Evolutionary conservation across 768 basidiomycete genomes (phyloP).

Genomic region (Tricholoma flavovirens): DNA sequence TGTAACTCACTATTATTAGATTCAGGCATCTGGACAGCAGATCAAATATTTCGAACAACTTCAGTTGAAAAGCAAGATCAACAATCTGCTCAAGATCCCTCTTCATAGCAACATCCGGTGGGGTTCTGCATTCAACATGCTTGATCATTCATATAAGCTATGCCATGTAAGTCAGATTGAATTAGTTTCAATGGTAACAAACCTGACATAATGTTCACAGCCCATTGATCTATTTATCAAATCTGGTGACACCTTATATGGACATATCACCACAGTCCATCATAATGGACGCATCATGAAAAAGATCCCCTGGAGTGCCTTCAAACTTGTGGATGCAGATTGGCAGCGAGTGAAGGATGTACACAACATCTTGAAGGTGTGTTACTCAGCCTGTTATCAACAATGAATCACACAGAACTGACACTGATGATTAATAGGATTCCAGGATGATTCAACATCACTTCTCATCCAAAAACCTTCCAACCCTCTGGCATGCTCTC

Average conservation of each 20-base stretch:
- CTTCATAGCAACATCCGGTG: conserved; percentile 14
- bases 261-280: conserved; percentile 8
- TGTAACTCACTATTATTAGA: conserved; percentile 10
- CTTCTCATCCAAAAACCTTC: conserved; percentile 19
- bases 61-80: conserved; percentile 9
- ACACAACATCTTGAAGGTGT: conserved; percentile 3
- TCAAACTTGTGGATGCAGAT: not conserved
- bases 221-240: conserved; percentile 8
- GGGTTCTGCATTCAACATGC: conserved; percentile 1
- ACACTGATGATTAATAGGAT: conserved; percentile 11
- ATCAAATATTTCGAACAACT: conserved; percentile 19
- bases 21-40: conserved; percentile 3
- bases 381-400: not conserved
- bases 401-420: no score
- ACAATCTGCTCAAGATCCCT: conserved; percentile 14
- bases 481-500: conserved; percentile 22
- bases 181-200: no score
- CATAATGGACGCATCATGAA: not conserved
- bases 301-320: conserved; percentile 7
- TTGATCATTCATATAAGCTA: not conserved
- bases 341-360: conserved; percentile 5
- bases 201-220: not conserved
- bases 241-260: not conserved
- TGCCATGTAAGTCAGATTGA: not conserved
- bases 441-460: conserved; percentile 13